Evolutionary conservation across 2,329 filamentous ascomycete species (phyloP).

Genomic region (Arachnomyces sp.): DNA sequence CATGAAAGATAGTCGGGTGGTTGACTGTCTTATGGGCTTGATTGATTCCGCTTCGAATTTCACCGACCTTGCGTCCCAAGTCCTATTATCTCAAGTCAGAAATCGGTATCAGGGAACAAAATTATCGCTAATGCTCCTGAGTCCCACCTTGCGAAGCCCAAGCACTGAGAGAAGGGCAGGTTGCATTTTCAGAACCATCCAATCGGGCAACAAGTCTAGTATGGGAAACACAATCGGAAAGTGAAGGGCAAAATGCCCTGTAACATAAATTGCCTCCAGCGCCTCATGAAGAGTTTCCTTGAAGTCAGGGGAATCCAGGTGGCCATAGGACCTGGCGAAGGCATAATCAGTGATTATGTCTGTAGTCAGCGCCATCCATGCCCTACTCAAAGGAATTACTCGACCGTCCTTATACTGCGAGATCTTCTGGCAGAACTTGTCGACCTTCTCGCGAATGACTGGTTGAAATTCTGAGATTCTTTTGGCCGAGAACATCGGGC

Average conservation of each 20-base stretch:
- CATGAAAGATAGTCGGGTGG: slow-evolving; percentile 19
- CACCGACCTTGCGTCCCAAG: slow-evolving; percentile 9
- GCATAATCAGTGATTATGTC: slow-evolving; percentile 25
- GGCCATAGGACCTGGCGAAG: slow-evolving; percentile 16
- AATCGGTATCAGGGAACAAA: no score
- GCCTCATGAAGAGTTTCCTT: slow-evolving; percentile 9
- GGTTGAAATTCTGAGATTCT: slow-evolving; percentile 11
- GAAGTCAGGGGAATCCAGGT: slow-evolving; percentile 14
- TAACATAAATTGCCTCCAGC: slow-evolving; percentile 9
- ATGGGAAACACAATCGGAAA: slow-evolving; percentile 16
- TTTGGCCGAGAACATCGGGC: slow-evolving; percentile 17
- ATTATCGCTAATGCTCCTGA: no score
- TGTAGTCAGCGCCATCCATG: slow-evolving; percentile 23
- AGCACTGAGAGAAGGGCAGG: slow-evolving; percentile 10
- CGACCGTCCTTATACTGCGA: slow-evolving; percentile 16
- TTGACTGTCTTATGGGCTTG: slow-evolving; percentile 6
- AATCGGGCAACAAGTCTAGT: slow-evolving; percentile 16
- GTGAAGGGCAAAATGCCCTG: slow-evolving; percentile 14
- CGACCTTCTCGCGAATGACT: slow-evolving; percentile 14
- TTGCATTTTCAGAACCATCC: slow-evolving; percentile 14
- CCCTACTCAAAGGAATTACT: slow-evolving; percentile 18
- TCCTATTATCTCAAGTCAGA: slow-evolving; percentile 7
- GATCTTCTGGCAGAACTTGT: slow-evolving; percentile 16
- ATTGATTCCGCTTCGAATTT: slow-evolving; percentile 9
- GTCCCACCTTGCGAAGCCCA: slow-evolving; percentile 11